Evolutionary conservation across 805 yeast species (phyloP).

Genomic region (Candida golubevii): DNA sequence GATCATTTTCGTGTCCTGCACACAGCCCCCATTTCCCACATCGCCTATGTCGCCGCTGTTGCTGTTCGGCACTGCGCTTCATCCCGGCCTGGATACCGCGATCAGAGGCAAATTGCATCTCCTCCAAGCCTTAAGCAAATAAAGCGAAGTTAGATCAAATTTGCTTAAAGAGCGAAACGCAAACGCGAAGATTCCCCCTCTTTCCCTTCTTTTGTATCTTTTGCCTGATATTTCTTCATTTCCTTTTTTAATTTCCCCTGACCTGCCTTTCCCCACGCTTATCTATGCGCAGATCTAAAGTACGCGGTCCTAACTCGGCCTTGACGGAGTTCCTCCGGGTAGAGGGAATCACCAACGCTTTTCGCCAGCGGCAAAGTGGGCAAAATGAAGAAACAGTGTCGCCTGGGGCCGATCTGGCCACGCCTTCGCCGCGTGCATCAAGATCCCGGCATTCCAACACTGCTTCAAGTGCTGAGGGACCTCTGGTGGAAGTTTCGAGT

Average conservation of each 20-base stretch:
- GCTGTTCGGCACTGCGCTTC: too few relatives aligned
- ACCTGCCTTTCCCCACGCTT: neutral
- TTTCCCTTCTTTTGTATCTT: neutral
- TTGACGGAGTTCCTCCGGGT: constrained; percentile 81
- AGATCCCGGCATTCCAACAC: neutral
- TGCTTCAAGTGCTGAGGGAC: neutral
- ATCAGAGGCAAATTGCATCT: too few relatives aligned
- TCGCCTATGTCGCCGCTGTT: too few relatives aligned
- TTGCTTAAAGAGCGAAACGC: too few relatives aligned
- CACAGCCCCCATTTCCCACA: too few relatives aligned
- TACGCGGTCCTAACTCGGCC: constrained; percentile 76
- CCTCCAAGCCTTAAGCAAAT: too few relatives aligned
- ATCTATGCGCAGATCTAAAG: constrained; percentile 17
- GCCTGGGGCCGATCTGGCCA: neutral
- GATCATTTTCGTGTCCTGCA: too few relatives aligned
- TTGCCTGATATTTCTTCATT: too few relatives aligned
- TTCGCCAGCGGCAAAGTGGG: constrained; percentile 40
- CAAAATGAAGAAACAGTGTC: constrained; percentile 17
- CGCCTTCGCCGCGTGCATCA: neutral
- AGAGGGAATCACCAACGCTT: constrained; percentile 85
- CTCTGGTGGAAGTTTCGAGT: neutral
- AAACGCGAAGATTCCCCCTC: neutral
- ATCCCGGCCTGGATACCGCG: too few relatives aligned
- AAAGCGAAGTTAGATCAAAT: too few relatives aligned
- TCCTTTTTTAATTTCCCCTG: neutral